phyloP scores from a whole-genome alignment of 139 green algal genomes.

The Chlorella sp. region DNA sequence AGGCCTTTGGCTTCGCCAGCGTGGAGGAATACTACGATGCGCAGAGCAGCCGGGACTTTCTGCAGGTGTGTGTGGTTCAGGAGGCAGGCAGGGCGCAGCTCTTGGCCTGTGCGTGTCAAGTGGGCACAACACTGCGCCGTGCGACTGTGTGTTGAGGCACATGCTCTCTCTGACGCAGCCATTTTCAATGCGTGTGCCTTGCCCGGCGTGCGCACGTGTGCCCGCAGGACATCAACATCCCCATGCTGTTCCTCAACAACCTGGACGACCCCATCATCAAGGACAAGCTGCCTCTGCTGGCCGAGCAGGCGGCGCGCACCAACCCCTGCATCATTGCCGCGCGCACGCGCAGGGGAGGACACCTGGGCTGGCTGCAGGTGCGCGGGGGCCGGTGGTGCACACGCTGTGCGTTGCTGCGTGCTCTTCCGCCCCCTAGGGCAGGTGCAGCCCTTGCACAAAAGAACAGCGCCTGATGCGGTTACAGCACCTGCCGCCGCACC shows the following conservation, averaged over 20 bases:
- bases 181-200: too few relatives aligned
- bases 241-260: constrained; percentile 5
- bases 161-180: too few relatives aligned
- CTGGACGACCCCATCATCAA: constrained; percentile 7
- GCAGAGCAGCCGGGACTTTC: constrained; percentile 1
- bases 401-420: background rate
- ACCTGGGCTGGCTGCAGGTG: constrained; percentile 7
- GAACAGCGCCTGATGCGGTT: background rate
- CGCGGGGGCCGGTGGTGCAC: background rate
- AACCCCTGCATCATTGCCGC: background rate
- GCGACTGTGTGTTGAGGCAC: too few relatives aligned
- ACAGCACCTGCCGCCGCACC: background rate
- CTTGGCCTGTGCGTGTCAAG: background rate
- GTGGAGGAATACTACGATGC: constrained; percentile 9
- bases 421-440: background rate
- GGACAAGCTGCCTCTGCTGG: background rate
- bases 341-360: constrained; percentile 1
- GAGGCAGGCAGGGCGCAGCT: too few relatives aligned
- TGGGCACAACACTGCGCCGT: too few relatives aligned
- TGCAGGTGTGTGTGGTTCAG: background rate
- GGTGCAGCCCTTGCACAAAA: background rate
- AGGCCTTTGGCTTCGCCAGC: background rate
- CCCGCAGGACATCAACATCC: too few relatives aligned
- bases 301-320: background rate
- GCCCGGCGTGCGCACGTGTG: too few relatives aligned